Evolutionary conservation across 495 filamentous ascomycete genomes (phyloP).

Genomic region (Cryomyces minteri): DNA sequence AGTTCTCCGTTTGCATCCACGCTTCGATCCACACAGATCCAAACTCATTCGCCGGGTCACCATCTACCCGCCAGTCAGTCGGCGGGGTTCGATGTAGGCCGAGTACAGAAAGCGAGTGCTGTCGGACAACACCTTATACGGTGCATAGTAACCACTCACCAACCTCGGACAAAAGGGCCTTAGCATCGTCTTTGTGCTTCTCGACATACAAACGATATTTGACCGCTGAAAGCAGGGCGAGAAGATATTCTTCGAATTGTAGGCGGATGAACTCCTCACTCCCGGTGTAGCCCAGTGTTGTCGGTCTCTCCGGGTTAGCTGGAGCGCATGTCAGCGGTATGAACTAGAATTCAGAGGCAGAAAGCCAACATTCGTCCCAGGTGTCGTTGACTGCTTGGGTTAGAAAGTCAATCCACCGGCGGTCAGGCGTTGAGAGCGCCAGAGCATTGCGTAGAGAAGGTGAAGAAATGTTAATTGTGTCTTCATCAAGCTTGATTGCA

Average conservation of each 20-base stretch:
- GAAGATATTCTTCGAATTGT: slow-evolving; percentile 93
- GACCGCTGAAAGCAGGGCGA: slow-evolving; percentile 70
- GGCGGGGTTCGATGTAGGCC: no score
- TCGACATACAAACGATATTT: slow-evolving; percentile 75
- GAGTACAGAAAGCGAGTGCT: no score
- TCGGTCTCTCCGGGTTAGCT: slow-evolving; percentile 68
- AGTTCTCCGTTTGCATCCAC: slow-evolving; percentile 80
- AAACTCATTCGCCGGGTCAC: slow-evolving; percentile 74
- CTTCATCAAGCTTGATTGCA: slow-evolving; percentile 62
- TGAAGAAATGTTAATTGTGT: slow-evolving; percentile 67
- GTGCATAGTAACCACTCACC: slow-evolving; percentile 7
- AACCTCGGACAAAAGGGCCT: slow-evolving; percentile 38
- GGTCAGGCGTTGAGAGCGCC: slow-evolving; percentile 67
- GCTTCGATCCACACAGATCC: slow-evolving; percentile 53
- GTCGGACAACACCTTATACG: no score
- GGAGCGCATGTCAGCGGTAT: background rate
- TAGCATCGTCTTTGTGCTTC: slow-evolving; percentile 38
- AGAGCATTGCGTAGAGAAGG: slow-evolving; percentile 59
- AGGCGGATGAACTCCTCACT: slow-evolving; percentile 96
- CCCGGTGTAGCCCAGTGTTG: slow-evolving; percentile 85
- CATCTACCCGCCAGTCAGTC: slow-evolving; percentile 31
- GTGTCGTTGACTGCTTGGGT: slow-evolving; percentile 87
- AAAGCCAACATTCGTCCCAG: slow-evolving; percentile 53
- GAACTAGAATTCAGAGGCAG: background rate
- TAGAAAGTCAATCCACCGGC: slow-evolving; percentile 92